Evolutionary conservation across 2,329 filamentous ascomycete genomes (phyloP), one percentile per base, ranked within the genome.

Genomic region (Pseudodiploospora longispora): DNA sequence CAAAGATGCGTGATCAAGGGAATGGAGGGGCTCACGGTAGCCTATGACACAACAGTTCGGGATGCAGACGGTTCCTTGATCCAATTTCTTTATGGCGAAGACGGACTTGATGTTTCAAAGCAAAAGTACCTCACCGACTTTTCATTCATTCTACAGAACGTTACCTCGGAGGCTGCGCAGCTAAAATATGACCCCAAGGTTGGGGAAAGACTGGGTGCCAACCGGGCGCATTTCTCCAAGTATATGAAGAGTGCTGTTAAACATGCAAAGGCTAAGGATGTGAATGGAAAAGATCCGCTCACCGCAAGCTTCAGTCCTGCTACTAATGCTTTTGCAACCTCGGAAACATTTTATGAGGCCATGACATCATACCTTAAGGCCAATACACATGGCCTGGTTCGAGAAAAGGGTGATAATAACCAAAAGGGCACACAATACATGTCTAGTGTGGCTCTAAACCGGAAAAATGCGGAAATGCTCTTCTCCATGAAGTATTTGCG

Each of bases 1-100:
- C 93, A 98, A 63, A 78, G 94, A 60, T 98, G 93, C 75, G 76
- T 98, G 50, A 94, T 98, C 70, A 98, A 98, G 70, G 93, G 93
- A 49, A 94, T 98, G 85, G 93, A 98, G 65, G 93, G 93, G 4
- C 74, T 97, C 36, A 85, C 82, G 56, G 89, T 95, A 2, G 82
- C 90, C 49, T 97, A 98, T 61, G 93, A 98, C 59, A 90, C 84
- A 6, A 94, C 90, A 1, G 93, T 98, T 10, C 82, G 93, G 50
- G 91, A 98, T 57, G 83, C 91, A 1, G 94, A 98, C 61, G 94
- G 94, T 27, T 87, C 85, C 3, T 77, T 98, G 57, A 77, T 98
- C 3, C 93, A 98, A 60, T 97, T 98, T 65, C 66, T 98, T 30
- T 98, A 97, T 59, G 93, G 93, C 48, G 93, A 98, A 63, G 93